Conservation (phyloP, 2,329 filamentous ascomycete species). For the Penicillium nordicum region DNA sequence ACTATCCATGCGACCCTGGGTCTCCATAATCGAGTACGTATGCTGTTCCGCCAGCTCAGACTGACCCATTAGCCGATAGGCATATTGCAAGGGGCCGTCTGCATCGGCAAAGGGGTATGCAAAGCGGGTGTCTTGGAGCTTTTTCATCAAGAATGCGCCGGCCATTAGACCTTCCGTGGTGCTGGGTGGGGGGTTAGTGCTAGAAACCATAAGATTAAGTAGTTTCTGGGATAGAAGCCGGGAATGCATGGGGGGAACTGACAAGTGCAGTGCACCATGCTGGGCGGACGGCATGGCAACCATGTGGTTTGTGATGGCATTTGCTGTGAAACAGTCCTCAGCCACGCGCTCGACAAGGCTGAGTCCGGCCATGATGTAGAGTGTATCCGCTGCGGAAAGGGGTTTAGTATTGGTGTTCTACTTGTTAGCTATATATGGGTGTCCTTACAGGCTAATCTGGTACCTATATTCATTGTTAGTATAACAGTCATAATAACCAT, state of each 20-base stretch:
- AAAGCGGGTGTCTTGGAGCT: slow-evolving; percentile 34
- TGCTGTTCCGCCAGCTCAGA: slow-evolving; percentile 29
- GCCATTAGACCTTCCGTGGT: slow-evolving; percentile 37
- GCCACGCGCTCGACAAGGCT: slow-evolving; percentile 33
- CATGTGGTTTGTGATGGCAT: slow-evolving; percentile 36
- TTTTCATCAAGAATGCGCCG: slow-evolving; percentile 36
- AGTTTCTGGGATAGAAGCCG: neutral
- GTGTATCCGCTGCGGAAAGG: slow-evolving; percentile 31
- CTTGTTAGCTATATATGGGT: neutral
- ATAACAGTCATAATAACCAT: neutral
- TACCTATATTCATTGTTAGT: slow-evolving; percentile 5
- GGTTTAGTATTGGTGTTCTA: slow-evolving; percentile 1
- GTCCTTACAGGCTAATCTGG: slow-evolving; percentile 15
- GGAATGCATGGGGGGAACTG: slow-evolving; percentile 6
- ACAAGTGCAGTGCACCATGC: slow-evolving; percentile 41
- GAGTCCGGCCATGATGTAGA: slow-evolving; percentile 38
- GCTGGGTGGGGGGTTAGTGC: slow-evolving; percentile 6
- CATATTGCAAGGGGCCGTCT: slow-evolving; percentile 36
- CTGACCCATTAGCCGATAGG: slow-evolving; percentile 32
- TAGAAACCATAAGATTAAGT: neutral
- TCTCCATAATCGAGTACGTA: slow-evolving; percentile 38
- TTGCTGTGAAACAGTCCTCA: slow-evolving; percentile 32
- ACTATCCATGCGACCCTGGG: slow-evolving; percentile 37
- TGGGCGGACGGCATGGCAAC: slow-evolving; percentile 33
- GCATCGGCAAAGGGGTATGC: slow-evolving; percentile 35